These are phyloP conservation scores for Pisolithus orientalis DNA, from an alignment of 768 basidiomycete genomes.

Conservation along the genomic window DNA sequence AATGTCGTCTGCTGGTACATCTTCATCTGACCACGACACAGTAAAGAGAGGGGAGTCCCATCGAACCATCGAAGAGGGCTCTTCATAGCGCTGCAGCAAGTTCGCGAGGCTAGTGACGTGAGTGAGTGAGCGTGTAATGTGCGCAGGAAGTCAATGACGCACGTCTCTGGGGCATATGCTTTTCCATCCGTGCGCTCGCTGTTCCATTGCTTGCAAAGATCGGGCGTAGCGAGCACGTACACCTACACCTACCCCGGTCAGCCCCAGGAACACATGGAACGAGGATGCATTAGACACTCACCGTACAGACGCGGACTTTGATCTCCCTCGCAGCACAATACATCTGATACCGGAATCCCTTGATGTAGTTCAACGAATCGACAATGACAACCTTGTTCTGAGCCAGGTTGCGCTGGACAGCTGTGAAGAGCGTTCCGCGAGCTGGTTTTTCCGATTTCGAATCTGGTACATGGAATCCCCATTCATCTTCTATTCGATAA, in stretches of 20 bases:
- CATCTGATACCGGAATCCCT: slow-evolving; percentile 97
- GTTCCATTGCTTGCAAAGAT: slow-evolving; percentile 78
- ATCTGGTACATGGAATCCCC: slow-evolving; percentile 36
- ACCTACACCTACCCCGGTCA: slow-evolving; percentile 41
- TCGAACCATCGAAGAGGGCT: slow-evolving; percentile 96
- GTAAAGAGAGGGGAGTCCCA: slow-evolving; percentile 98
- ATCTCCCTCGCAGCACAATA: slow-evolving; percentile 92
- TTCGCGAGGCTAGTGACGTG: slow-evolving; percentile 5
- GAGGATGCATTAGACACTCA: slow-evolving; percentile 31
- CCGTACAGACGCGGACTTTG: slow-evolving; percentile 81
- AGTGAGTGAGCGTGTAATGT: not conserved
- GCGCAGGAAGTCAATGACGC: slow-evolving; percentile 19
- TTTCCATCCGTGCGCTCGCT: slow-evolving; percentile 36
- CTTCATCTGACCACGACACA: slow-evolving; percentile 66
- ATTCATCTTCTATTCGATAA: not conserved
- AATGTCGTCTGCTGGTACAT: slow-evolving; percentile 60
- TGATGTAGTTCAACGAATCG: slow-evolving; percentile 95
- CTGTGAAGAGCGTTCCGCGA: slow-evolving; percentile 75
- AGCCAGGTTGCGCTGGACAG: slow-evolving; percentile 69
- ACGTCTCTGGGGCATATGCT: slow-evolving; percentile 72
- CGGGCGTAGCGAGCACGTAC: slow-evolving; percentile 68
- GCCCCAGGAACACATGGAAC: not conserved
- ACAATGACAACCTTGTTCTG: slow-evolving; percentile 77
- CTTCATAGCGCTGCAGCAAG: slow-evolving; percentile 84
- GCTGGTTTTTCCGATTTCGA: slow-evolving; percentile 84